Evolutionary conservation across 1,284 basidiomycete genomes (phyloP).

Genomic region (Coniophora puteana): DNA sequence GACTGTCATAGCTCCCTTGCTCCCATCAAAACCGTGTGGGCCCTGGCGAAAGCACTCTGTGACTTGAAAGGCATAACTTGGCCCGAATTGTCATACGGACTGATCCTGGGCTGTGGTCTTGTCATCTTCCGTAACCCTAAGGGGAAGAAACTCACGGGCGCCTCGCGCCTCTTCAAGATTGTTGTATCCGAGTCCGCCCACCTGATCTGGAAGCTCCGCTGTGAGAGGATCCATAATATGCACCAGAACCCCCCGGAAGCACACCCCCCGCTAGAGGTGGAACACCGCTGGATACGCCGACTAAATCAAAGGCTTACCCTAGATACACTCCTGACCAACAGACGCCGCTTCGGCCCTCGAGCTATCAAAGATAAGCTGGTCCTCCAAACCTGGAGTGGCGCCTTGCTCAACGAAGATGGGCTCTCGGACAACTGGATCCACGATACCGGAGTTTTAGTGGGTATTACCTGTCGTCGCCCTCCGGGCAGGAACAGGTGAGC

Average conservation of each 20-base stretch:
- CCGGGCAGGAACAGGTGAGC: constrained; percentile 34
- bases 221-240: constrained; percentile 5
- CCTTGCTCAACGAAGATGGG: background rate
- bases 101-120: constrained; percentile 4
- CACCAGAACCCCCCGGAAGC: background rate
- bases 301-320: constrained; percentile 1
- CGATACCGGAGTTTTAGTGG: constrained; percentile 10
- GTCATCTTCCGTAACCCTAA: background rate
- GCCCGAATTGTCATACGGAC: constrained; percentile 4
- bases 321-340: background rate
- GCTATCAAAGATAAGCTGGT: background rate
- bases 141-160: constrained; percentile 3
- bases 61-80: constrained; percentile 3
- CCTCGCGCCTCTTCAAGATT: constrained; percentile 8
- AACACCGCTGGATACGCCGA: constrained; percentile 1
- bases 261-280: background rate
- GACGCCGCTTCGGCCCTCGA: background rate
- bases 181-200: constrained; percentile 15
- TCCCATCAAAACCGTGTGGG: constrained; percentile 12
- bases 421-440: constrained; percentile 5
- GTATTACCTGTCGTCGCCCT: constrained; percentile 3
- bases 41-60: constrained; percentile 7
- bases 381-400: background rate
- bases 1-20: constrained; percentile 10
- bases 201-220: constrained; percentile 16